Conservation (phyloP, 208 protist species). For the Tritrichomonas musculus region DNA sequence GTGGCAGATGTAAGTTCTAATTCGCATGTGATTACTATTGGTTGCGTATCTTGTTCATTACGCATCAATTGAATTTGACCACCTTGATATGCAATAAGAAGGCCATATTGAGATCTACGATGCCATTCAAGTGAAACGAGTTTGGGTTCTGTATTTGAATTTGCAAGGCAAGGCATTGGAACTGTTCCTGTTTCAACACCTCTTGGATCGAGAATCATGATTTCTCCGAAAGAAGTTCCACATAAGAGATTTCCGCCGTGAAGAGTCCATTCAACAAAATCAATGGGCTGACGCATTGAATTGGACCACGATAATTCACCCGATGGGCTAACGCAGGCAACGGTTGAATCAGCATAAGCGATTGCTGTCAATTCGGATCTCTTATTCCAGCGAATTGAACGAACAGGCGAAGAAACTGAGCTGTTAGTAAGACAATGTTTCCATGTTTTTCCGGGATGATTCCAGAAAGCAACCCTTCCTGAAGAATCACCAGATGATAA, state of each 20-base stretch:
- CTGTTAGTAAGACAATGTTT: not conserved
- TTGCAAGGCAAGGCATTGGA: not conserved
- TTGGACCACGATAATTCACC: not conserved
- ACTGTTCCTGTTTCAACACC: not conserved
- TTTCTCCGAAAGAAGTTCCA: not conserved
- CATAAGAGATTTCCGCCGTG: not conserved
- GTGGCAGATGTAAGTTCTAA: not conserved
- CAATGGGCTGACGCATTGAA: not conserved
- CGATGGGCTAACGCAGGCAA: not conserved
- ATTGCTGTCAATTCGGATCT: not conserved
- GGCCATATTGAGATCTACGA: not conserved
- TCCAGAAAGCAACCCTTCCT: not conserved
- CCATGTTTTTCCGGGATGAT: not conserved
- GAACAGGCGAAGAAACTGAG: not conserved
- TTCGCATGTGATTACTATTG: not conserved
- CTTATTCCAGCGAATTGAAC: not conserved
- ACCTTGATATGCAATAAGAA: not conserved
- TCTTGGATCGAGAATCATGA: not conserved
- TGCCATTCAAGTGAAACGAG: not conserved
- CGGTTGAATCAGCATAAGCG: not conserved
- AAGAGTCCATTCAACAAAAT: constrained; percentile 1
- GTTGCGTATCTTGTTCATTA: not conserved
- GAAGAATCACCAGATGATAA: not conserved
- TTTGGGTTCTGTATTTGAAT: not conserved
- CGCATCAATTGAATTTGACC: not conserved